Conservation (phyloP, 1,284 basidiomycete genomes). For the Ustilago bromivora region DNA sequence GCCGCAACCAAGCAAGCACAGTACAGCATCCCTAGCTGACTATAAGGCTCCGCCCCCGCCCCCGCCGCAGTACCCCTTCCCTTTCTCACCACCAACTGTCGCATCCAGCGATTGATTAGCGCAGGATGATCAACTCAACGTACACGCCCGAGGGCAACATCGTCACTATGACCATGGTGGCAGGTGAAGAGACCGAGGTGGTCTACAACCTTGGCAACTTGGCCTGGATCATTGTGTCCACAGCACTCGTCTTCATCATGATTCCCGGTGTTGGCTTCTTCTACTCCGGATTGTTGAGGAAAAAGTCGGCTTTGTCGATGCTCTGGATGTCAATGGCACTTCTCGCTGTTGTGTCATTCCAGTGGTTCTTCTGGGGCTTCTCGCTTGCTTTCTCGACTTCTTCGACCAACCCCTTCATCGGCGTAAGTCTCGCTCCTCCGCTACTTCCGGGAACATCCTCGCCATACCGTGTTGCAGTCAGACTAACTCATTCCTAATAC, state of each 20-base stretch:
- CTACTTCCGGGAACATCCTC: too few relatives aligned
- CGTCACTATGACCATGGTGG: constrained; percentile 20
- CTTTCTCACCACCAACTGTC: neutral
- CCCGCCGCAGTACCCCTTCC: neutral
- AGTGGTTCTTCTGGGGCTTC: constrained; percentile 72
- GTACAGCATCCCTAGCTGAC: constrained; percentile 6
- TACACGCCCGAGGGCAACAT: constrained; percentile 42
- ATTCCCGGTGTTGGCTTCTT: constrained; percentile 79
- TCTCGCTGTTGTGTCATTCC: constrained; percentile 80
- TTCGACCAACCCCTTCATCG: constrained; percentile 71
- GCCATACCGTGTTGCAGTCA: too few relatives aligned
- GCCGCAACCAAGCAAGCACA: constrained; percentile 3
- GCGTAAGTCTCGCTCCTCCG: constrained; percentile 52
- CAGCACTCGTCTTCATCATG: constrained; percentile 86
- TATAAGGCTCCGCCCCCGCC: neutral
- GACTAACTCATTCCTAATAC: too few relatives aligned
- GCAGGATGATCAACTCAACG: constrained; percentile 50
- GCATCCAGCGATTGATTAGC: neutral
- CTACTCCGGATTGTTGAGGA: constrained; percentile 83
- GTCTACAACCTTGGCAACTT: constrained; percentile 73
- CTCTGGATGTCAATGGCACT: constrained; percentile 85
- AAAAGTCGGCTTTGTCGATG: constrained; percentile 94
- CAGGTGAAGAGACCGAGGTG: constrained; percentile 20
- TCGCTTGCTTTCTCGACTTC: constrained; percentile 71
- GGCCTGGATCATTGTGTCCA: constrained; percentile 71